Percentiles rank a stretch among this genome's conserved stretches.
Conservation (phyloP, 2,329 filamentous ascomycete genomes). For the Exophiala sp. region DNA sequence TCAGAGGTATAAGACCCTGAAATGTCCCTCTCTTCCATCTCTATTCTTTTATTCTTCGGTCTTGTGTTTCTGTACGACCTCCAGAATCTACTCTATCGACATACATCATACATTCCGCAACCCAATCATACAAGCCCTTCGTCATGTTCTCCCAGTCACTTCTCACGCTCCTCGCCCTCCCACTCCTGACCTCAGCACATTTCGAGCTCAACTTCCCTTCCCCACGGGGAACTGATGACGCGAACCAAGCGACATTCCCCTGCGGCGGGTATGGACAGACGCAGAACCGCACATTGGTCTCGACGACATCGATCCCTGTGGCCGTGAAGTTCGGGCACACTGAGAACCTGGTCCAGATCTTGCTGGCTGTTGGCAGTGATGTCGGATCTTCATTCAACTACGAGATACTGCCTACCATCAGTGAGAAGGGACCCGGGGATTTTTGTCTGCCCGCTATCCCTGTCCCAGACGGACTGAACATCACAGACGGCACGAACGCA, state of each 20-base stretch:
- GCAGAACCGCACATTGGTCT: constrained; percentile 45
- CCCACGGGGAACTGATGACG: constrained; percentile 44
- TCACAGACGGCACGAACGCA: constrained; percentile 57
- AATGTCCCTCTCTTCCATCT: no score
- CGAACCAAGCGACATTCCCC: constrained; percentile 43
- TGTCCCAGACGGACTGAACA: constrained; percentile 31
- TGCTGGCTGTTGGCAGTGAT: constrained; percentile 49
- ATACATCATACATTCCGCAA: no score
- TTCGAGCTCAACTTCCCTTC: constrained; percentile 51
- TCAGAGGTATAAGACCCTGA: no score
- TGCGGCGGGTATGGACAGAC: constrained; percentile 46
- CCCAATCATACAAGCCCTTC: not conserved
- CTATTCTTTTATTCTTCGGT: no score
- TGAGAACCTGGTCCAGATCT: constrained; percentile 48
- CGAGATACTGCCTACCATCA: constrained; percentile 55
- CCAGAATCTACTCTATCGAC: no score
- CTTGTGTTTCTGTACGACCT: no score
- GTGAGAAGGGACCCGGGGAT: constrained; percentile 56
- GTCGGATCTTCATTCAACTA: constrained; percentile 61
- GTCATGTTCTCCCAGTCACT: constrained; percentile 12
- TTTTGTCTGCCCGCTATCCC: constrained; percentile 59
- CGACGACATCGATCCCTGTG: constrained; percentile 44
- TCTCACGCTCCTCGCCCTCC: constrained; percentile 10
- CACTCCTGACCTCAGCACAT: constrained; percentile 42
- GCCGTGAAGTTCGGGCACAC: constrained; percentile 49